These are phyloP conservation scores for Trifolium repens DNA, from an alignment of 306 rosid species.

Conservation along the genomic window DNA sequence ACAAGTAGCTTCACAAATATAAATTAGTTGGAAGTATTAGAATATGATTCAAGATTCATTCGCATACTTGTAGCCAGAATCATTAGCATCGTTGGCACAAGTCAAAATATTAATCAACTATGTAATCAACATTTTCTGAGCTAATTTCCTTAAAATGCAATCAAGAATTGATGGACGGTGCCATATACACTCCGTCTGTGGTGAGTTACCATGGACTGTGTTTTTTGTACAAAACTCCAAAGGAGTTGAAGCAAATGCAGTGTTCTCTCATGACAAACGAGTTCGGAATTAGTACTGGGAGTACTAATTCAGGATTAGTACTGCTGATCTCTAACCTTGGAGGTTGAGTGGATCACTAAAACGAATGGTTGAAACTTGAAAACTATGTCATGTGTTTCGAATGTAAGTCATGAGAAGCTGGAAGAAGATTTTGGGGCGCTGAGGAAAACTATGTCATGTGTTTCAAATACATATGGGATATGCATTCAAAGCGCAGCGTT, in stretches of 20 bases:
- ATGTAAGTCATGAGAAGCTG: constrained; percentile 7
- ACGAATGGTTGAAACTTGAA: constrained; percentile 5
- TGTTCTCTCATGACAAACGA: background rate
- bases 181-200: background rate
- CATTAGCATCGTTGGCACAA: background rate
- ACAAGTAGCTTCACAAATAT: constrained; percentile 19
- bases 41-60: constrained; percentile 15
- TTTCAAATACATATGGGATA: background rate
- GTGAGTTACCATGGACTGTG: background rate
- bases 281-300: background rate
- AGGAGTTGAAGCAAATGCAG: constrained; percentile 2
- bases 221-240: background rate
- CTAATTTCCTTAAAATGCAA: background rate
- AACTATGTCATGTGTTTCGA: constrained; percentile 18
- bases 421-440: background rate
- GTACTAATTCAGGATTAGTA: background rate
- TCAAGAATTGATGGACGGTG: background rate
- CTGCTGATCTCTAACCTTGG: too few relatives aligned
- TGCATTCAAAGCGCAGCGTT: background rate
- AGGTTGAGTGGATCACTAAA: background rate
- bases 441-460: background rate
- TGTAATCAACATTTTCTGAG: background rate
- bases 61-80: background rate
- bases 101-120: constrained; percentile 1
- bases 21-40: background rate